Evolutionary conservation across 1,139 yeast genomes (phyloP).

Genomic region (Tardiomyces blankii): DNA sequence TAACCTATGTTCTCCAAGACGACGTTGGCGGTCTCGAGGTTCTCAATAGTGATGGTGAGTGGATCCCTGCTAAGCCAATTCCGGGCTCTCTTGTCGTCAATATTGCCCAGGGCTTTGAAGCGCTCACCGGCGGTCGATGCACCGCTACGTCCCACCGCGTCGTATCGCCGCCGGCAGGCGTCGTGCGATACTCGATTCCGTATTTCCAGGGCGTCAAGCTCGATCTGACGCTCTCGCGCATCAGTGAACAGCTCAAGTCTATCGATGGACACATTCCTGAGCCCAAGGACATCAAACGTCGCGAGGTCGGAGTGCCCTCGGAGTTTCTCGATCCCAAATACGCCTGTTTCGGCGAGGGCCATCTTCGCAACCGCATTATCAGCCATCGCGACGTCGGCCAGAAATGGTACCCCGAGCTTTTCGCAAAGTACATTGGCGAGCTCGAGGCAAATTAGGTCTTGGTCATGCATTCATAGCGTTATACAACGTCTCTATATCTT

Average conservation of each 20-base stretch:
- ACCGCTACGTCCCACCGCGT: conserved; percentile 61
- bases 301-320: conserved; percentile 24
- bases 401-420: conserved; percentile 49
- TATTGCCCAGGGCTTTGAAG: conserved; percentile 30
- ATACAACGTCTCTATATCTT: neutral
- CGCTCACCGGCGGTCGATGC: conserved; percentile 29
- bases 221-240: conserved; percentile 20
- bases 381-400: conserved; percentile 59
- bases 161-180: conserved; percentile 40
- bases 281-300: conserved; percentile 16
- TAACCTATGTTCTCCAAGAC: conserved; percentile 52
- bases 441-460: neutral
- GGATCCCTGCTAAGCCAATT: conserved; percentile 40
- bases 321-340: conserved; percentile 25
- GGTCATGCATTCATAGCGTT: neutral
- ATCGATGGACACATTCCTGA: conserved; percentile 20
- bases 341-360: conserved; percentile 41
- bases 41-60: conserved; percentile 48
- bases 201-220: conserved; percentile 27
- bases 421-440: conserved; percentile 13
- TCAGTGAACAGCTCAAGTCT: conserved; percentile 17
- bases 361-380: conserved; percentile 51
- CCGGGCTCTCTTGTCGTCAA: conserved; percentile 25
- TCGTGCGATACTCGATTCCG: conserved; percentile 27
- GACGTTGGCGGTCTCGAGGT: conserved; percentile 47